Conservation (phyloP, 2,329 filamentous ascomycete species). For the Neobulgaria alba region DNA sequence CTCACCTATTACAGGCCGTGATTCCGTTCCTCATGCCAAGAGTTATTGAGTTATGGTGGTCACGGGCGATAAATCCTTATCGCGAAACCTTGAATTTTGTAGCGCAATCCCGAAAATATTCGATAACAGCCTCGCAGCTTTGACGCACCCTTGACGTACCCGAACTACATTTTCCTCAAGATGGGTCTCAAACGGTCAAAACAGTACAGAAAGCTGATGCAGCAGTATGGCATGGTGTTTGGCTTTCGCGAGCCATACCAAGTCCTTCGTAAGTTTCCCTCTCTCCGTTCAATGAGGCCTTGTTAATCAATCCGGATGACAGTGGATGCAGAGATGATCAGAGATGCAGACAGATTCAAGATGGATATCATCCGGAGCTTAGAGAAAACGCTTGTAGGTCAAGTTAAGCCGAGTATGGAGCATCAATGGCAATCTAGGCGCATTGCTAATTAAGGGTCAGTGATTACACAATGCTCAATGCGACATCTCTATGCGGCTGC, state of each 20-base stretch:
- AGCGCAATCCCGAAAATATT: background rate
- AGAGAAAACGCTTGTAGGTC: slow-evolving; percentile 75
- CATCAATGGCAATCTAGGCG: background rate
- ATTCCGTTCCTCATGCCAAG: too few relatives aligned
- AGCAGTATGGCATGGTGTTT: slow-evolving; percentile 79
- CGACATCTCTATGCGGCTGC: slow-evolving; percentile 64
- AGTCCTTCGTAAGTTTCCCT: slow-evolving; percentile 53
- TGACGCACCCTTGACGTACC: background rate
- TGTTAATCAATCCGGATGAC: slow-evolving; percentile 9
- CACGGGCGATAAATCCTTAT: slow-evolving; percentile 13
- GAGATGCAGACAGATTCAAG: slow-evolving; percentile 73
- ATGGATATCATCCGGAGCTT: slow-evolving; percentile 78
- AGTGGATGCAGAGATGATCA: slow-evolving; percentile 80
- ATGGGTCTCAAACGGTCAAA: slow-evolving; percentile 64
- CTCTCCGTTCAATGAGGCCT: slow-evolving; percentile 2
- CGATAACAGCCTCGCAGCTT: background rate
- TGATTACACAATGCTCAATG: slow-evolving; percentile 77
- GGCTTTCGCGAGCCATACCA: slow-evolving; percentile 93
- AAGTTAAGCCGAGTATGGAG: slow-evolving; percentile 67
- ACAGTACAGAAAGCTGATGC: slow-evolving; percentile 86
- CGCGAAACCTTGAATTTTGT: slow-evolving; percentile 10
- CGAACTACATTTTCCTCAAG: slow-evolving; percentile 21
- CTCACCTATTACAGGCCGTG: too few relatives aligned
- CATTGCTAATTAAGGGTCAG: slow-evolving; percentile 29
- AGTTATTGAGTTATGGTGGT: too few relatives aligned